Evolutionary conservation across 1,139 yeast species (phyloP).

Genomic region (Diutina ranongensis): DNA sequence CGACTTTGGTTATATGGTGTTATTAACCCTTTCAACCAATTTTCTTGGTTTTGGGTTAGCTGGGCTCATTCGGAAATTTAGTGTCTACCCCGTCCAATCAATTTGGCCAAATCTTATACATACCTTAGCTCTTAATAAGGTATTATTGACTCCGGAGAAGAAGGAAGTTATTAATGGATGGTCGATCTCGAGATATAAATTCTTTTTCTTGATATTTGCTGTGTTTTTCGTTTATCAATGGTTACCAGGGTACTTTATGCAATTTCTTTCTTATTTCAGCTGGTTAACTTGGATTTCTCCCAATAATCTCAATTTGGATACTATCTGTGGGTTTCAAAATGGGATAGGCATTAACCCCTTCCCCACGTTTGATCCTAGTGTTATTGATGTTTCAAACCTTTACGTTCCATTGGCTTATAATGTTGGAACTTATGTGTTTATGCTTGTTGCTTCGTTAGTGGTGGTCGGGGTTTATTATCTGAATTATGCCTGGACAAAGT

Average conservation of each 20-base stretch:
- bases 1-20: slow-evolving; percentile 31
- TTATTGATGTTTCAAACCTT: slow-evolving; percentile 13
- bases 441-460: slow-evolving; percentile 4
- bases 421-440: neutral
- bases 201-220: slow-evolving; percentile 26
- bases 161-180: slow-evolving; percentile 38
- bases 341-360: slow-evolving; percentile 51
- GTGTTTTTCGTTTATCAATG: slow-evolving; percentile 39
- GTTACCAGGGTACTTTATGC: slow-evolving; percentile 43
- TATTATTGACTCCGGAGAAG: slow-evolving; percentile 31
- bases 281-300: slow-evolving; percentile 61
- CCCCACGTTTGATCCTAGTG: slow-evolving; percentile 42
- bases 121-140: slow-evolving; percentile 42
- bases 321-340: slow-evolving; percentile 36
- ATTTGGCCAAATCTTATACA: slow-evolving; percentile 50
- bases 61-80: slow-evolving; percentile 30
- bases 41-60: slow-evolving; percentile 5
- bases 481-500: slow-evolving; percentile 40
- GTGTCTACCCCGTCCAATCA: slow-evolving; percentile 41
- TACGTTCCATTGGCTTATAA: neutral
- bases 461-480: slow-evolving; percentile 38
- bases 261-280: slow-evolving; percentile 41
- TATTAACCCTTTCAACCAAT: slow-evolving; percentile 28
- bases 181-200: slow-evolving; percentile 34
- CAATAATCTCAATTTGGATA: slow-evolving; percentile 37